Base-by-base conservation (phyloP, 1,139 yeast species). In the Kodamaea sp. region DNA sequence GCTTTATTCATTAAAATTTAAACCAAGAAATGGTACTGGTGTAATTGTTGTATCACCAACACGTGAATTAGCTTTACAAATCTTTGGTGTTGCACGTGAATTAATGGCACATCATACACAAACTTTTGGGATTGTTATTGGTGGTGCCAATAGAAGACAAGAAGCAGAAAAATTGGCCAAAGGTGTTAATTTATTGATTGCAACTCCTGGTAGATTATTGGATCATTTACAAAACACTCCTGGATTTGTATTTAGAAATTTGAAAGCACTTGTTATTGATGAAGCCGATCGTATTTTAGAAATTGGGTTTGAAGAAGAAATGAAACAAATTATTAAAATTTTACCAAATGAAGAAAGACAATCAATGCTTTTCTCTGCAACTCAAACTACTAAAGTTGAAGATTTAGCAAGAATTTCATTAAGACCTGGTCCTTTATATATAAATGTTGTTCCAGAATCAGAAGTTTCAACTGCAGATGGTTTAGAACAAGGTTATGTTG, bases 351-450 rank as follows among this genome's bases (percentile, higher is more conserved):
- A 89, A 49, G 90, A 85, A 51, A 84, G 99, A 67, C 99, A 92
- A 65, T 78, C 96, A 31, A 92, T 92, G 97, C 71, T 92, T 52
- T 92, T 94, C 61, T 89, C 97, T 10, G 98, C 99, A 36, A 92
- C 99, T 1, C 99, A 92, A 64, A 92, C 99, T 30, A 92, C 97
- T 34, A 94, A 94, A 69, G 98, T 92, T 47, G 97, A 92, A 61
- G 99, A 94, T 68, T 75, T 92, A 58, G 98, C 98, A 20, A 79
- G 99, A 65, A 92, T 94, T 39, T 92, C 98, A 5, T 74, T 94
- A 53, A 81, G 96, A 61, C 84, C 92, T 37, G 97, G 97, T 32
- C 99, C 98, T 12, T 75, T 94, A 46, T 94, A 90, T 64, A 92
- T 92, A 49, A 92, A 92, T 55, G 99, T 94, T 41, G 96, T 85